Evolutionary conservation across 768 basidiomycete species (phyloP).

Genomic region (Cystobasidium ongulense): DNA sequence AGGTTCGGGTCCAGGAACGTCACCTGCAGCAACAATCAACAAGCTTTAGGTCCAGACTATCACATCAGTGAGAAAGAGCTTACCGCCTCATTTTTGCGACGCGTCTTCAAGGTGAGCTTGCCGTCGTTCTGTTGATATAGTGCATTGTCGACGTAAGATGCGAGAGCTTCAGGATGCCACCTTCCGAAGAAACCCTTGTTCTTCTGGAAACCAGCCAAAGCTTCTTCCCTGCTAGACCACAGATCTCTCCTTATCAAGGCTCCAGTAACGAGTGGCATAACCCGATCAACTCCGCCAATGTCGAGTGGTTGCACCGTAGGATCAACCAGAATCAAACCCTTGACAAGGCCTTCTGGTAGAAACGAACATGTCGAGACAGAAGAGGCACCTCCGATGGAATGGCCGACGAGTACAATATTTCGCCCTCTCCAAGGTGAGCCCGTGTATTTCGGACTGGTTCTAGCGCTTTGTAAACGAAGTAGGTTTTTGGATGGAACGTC

Average conservation of each 20-base stretch:
- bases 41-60: slow-evolving; percentile 24
- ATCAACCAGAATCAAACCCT: slow-evolving; percentile 48
- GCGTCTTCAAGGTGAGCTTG: slow-evolving; percentile 35
- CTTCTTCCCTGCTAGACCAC: slow-evolving; percentile 67
- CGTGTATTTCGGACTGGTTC: neutral
- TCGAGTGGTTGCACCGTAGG: slow-evolving; percentile 52
- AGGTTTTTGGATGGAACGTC: neutral
- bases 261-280: slow-evolving; percentile 55
- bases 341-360: slow-evolving; percentile 43
- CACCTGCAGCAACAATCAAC: slow-evolving; percentile 31
- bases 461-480: neutral
- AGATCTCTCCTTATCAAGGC: slow-evolving; percentile 57
- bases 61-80: neutral
- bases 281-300: slow-evolving; percentile 40
- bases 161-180: slow-evolving; percentile 35
- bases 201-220: slow-evolving; percentile 50
- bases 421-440: slow-evolving; percentile 21
- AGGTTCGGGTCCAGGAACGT: slow-evolving; percentile 30
- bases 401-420: slow-evolving; percentile 60
- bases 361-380: slow-evolving; percentile 51
- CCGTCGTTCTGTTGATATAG: neutral
- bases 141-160: slow-evolving; percentile 34
- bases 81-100: slow-evolving; percentile 36
- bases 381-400: slow-evolving; percentile 74
- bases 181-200: slow-evolving; percentile 58